Percentiles rank a stretch among this genome's conserved stretches.
phyloP scores from a whole-genome alignment of 2,329 filamentous ascomycete species.

The Xylaria hypoxylon region DNA sequence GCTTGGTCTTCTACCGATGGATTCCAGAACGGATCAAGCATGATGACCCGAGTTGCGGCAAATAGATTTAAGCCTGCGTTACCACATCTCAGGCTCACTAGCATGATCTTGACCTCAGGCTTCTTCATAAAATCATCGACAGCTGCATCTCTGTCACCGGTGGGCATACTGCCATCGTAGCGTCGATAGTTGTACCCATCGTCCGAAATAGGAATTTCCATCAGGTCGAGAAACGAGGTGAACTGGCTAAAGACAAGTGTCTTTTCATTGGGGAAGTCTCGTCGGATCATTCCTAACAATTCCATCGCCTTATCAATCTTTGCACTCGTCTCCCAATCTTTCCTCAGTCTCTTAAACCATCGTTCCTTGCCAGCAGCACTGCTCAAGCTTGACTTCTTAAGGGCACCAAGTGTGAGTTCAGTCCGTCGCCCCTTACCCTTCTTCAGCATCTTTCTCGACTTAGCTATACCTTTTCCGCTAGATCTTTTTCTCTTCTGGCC shows the following conservation, averaged over 20 bases:
- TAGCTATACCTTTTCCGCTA: constrained; percentile 9
- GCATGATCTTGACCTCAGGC: constrained; percentile 62
- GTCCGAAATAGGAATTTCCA: constrained; percentile 50
- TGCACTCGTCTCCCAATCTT: constrained; percentile 48
- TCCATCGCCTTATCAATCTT: constrained; percentile 50
- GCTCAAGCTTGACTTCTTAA: constrained; percentile 44
- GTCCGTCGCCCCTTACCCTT: constrained; percentile 34
- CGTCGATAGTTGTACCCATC: constrained; percentile 46
- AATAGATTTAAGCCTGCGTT: constrained; percentile 80
- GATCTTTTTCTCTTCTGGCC: constrained; percentile 34
- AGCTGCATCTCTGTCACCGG: constrained; percentile 41
- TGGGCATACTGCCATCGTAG: constrained; percentile 51
- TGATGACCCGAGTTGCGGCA: constrained; percentile 76
- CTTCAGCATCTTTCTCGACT: constrained; percentile 33
- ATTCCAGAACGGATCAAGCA: constrained; percentile 84
- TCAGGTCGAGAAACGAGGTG: constrained; percentile 52
- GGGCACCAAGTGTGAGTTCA: constrained; percentile 41
- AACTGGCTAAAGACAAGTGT: constrained; percentile 52
- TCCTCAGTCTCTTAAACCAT: constrained; percentile 45
- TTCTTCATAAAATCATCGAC: constrained; percentile 47
- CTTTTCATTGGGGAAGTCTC: constrained; percentile 46
- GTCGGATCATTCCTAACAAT: constrained; percentile 44
- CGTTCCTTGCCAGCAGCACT: constrained; percentile 45
- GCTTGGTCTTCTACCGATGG: constrained; percentile 82
- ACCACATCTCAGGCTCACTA: constrained; percentile 79